Conservation (phyloP, 768 basidiomycete genomes). For the Pisolithus orientalis region DNA sequence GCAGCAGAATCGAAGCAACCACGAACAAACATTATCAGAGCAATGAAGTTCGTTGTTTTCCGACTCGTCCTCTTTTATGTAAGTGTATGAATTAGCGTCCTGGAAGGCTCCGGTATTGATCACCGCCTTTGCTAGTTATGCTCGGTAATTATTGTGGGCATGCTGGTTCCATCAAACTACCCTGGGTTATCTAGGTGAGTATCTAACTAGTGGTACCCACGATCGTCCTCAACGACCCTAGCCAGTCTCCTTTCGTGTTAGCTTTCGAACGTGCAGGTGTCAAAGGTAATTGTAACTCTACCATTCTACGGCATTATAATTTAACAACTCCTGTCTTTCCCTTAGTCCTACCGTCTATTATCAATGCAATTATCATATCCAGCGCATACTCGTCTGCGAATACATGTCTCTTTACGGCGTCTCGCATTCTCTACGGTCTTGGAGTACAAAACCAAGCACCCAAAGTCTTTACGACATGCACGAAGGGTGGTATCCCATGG, state of each 20-base stretch:
- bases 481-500: conserved; percentile 41
- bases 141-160: conserved; percentile 51
- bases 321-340: conserved; percentile 1
- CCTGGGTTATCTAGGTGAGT: conserved; percentile 37
- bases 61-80: no score
- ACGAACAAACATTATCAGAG: no score
- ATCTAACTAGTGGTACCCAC: background rate
- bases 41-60: no score
- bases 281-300: conserved; percentile 34
- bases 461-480: conserved; percentile 29
- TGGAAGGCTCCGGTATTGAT: background rate
- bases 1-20: no score
- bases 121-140: conserved; percentile 9
- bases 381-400: conserved; percentile 70
- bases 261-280: conserved; percentile 70
- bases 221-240: conserved; percentile 24
- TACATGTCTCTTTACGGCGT: conserved; percentile 33
- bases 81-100: background rate
- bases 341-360: conserved; percentile 53
- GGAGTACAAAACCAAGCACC: conserved; percentile 5
- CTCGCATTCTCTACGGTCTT: conserved; percentile 37
- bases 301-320: background rate
- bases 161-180: conserved; percentile 73
- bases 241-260: conserved; percentile 79
- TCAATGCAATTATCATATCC: conserved; percentile 70